Conservation (phyloP, 2,329 filamentous ascomycete species). For the Pseudocercospora fuligena region DNA sequence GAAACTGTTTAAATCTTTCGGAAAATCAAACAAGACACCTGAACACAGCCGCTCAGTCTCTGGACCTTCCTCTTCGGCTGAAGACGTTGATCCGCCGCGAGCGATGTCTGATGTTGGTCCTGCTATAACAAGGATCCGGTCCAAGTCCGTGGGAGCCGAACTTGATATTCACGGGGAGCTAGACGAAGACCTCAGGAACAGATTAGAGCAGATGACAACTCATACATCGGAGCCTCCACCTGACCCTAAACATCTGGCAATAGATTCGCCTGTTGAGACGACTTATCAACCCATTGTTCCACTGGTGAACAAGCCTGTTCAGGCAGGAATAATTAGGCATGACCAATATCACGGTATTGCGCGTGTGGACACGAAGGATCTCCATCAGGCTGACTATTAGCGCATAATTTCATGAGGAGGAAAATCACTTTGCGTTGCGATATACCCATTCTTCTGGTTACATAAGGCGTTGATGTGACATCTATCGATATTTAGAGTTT, state of each 20-base stretch:
- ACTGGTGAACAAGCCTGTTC: conserved; percentile 36
- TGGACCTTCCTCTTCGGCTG: conserved; percentile 18
- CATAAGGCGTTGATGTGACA: not conserved
- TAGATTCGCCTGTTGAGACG: conserved; percentile 37
- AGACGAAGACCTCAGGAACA: conserved; percentile 22
- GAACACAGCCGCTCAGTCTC: conserved; percentile 19
- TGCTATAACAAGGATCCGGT: conserved; percentile 23
- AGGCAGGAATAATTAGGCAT: conserved; percentile 45
- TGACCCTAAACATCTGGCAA: conserved; percentile 11
- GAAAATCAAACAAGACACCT: conserved; percentile 22
- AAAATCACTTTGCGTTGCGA: not conserved
- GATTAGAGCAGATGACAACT: conserved; percentile 28
- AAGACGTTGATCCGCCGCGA: conserved; percentile 33
- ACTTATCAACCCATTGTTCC: conserved; percentile 12
- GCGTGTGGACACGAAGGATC: conserved; percentile 45
- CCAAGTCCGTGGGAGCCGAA: conserved; percentile 29
- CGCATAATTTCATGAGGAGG: not conserved
- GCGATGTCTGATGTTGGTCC: conserved; percentile 38
- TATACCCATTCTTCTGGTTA: conserved; percentile 2
- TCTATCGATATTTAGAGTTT: not conserved
- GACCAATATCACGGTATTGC: conserved; percentile 47
- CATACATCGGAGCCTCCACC: conserved; percentile 22
- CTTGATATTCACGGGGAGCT: conserved; percentile 17
- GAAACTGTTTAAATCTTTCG: conserved; percentile 36
- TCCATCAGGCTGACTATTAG: conserved; percentile 35